Evolutionary conservation across 495 filamentous ascomycete species (phyloP).

Genomic region (Penicillium lagena): DNA sequence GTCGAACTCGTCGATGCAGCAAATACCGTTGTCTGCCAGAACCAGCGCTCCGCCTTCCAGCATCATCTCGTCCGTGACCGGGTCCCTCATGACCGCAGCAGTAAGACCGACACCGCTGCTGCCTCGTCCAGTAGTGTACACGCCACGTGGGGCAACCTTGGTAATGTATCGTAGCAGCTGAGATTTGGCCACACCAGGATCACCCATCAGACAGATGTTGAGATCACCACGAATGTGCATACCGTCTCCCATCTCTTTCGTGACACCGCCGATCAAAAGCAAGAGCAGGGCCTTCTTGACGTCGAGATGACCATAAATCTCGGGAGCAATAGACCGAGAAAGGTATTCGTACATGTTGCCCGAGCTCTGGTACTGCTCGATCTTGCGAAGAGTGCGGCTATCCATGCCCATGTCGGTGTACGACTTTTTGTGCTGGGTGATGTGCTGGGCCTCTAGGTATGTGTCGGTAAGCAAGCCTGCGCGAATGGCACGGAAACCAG

Average conservation of each 20-base stretch:
- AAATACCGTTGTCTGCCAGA: slow-evolving; percentile 94
- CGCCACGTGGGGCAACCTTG: slow-evolving; percentile 93
- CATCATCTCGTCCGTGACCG: slow-evolving; percentile 98
- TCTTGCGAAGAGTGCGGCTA: slow-evolving; percentile 66
- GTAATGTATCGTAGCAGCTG: slow-evolving; percentile 97
- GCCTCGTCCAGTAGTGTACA: slow-evolving; percentile 95
- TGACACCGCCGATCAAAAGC: slow-evolving; percentile 92
- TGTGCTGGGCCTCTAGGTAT: slow-evolving; percentile 89
- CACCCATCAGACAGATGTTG: slow-evolving; percentile 98
- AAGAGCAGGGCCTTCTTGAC: slow-evolving; percentile 96
- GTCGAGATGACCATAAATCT: slow-evolving; percentile 93
- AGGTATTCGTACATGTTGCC: slow-evolving; percentile 94
- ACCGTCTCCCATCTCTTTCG: slow-evolving; percentile 93
- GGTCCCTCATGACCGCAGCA: slow-evolving; percentile 96
- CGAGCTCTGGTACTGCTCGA: slow-evolving; percentile 70
- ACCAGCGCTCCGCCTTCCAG: slow-evolving; percentile 95
- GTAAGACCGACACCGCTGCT: slow-evolving; percentile 96
- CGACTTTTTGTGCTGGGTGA: slow-evolving; percentile 94
- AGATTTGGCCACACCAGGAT: slow-evolving; percentile 98
- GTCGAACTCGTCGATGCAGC: slow-evolving; percentile 99
- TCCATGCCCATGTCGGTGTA: slow-evolving; percentile 85
- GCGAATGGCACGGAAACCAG: slow-evolving; percentile 92
- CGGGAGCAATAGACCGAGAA: slow-evolving; percentile 90
- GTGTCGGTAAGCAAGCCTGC: slow-evolving; percentile 94
- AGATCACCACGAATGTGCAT: slow-evolving; percentile 98